Evolutionary conservation across 768 basidiomycete genomes (phyloP).

Genomic region (Panaeolus papilionaceus): DNA sequence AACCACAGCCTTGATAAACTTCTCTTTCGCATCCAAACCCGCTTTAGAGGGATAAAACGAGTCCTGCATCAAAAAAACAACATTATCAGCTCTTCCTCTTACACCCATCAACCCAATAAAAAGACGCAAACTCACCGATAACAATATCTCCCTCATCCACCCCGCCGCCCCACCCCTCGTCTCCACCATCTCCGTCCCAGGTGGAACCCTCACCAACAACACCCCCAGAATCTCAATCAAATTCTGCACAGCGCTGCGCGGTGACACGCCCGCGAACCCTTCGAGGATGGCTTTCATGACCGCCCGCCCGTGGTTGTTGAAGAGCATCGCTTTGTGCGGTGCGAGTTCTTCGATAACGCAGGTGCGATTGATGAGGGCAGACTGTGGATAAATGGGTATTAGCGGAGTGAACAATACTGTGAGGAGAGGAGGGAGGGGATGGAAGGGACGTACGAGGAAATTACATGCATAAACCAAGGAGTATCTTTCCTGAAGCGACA

Average conservation of each 20-base stretch:
- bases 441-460: conserved; percentile 68
- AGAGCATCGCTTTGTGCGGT: conserved; percentile 46
- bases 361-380: conserved; percentile 69
- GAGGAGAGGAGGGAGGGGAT: background rate
- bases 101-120: conserved; percentile 1
- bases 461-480: conserved; percentile 82
- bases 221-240: conserved; percentile 82
- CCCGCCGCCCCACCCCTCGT: conserved; percentile 43
- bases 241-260: conserved; percentile 82
- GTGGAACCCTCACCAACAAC: conserved; percentile 56
- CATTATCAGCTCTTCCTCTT: background rate
- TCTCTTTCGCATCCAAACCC: conserved; percentile 75
- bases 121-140: conserved; percentile 51
- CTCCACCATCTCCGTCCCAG: conserved; percentile 35
- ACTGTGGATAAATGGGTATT: conserved; percentile 43
- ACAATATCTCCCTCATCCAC: conserved; percentile 80
- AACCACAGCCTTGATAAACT: conserved; percentile 73
- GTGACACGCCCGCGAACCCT: conserved; percentile 86
- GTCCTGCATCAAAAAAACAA: conserved; percentile 46
- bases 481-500: conserved; percentile 83
- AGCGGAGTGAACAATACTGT: background rate
- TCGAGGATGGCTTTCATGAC: conserved; percentile 77
- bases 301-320: conserved; percentile 62
- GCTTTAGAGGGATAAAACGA: conserved; percentile 80
- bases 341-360: conserved; percentile 67